Evolutionary conservation across 257 asterid species (phyloP), one percentile per base, ranked within the genome.

Genomic region (Prunella vulgaris): DNA sequence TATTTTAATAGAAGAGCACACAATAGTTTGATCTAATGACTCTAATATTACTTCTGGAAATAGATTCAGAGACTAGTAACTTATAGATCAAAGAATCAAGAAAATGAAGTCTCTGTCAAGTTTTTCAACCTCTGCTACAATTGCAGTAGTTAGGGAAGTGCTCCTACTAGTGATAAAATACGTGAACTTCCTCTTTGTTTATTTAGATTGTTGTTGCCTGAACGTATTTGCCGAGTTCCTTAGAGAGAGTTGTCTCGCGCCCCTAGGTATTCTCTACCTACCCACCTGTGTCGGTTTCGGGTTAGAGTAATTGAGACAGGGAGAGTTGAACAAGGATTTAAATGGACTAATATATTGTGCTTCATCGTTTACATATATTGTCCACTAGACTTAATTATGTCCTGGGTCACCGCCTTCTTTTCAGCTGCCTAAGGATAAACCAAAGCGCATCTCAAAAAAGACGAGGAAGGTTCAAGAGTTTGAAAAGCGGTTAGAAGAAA

Each of bases 401-500:
- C 67, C 58, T 35, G 20, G 15, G 17, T 46, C 51, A n/a, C 37
- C 3, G 2, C 22, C 53, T 14, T 49, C 49, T n/a, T 42, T 74
- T 63, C 84, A 82, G 96, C 60, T 44, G 76, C 69, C 72, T 4
- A 74, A 74, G 77, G 75, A 44, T 77, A 86, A 84, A 80, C 71
- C 68, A 18, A 80, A 75, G 78, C 79, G 74, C 27, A n/a, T 77
- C 40, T 64, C 93, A 2, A 92, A 92, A 63, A 88, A 90, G 91
- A 79, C 80, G 78, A 88, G 80, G 87, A 88, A 93, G 79, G 57
- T 84, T 77, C 80, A 73, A 60, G 93, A 87, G 77, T 60, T 85
- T 8, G 98, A 93, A 80, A 72, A 85, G 79, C 87, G 60, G 37
- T 25, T 85, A 80, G 84, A 88, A 70, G 97, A 93, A 88, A 78